phyloP scores from a whole-genome alignment of 1,284 basidiomycete species.

The Cryptococcus sp. region DNA sequence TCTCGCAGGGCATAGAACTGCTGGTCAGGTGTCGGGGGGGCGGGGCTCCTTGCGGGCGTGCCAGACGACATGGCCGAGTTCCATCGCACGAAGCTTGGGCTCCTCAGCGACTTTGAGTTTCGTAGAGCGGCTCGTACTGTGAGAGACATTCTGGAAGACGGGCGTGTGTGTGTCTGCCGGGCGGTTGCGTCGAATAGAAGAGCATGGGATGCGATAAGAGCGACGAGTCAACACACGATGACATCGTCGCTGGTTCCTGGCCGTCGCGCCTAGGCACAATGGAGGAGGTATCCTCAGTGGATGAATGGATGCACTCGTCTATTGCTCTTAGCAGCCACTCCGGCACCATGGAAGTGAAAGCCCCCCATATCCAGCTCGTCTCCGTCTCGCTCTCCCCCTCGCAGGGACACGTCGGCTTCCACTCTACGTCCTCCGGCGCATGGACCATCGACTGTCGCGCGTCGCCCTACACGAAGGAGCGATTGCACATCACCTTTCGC shows the following conservation, averaged over 20 bases:
- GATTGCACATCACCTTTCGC: neutral
- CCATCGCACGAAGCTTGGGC: no score
- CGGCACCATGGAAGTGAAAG: neutral
- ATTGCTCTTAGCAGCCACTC: neutral
- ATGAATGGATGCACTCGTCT: no score
- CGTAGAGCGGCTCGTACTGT: neutral
- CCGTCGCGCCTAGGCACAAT: no score
- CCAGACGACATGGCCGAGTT: no score
- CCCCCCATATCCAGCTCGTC: neutral
- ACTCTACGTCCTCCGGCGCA: neutral
- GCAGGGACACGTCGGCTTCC: neutral
- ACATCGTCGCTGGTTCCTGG: no score
- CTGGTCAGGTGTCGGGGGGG: constrained; percentile 25
- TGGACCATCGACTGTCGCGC: neutral
- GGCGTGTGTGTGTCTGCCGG: neutral
- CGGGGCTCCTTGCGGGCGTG: no score
- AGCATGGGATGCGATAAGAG: no score
- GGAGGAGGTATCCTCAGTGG: no score
- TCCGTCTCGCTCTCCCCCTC: neutral
- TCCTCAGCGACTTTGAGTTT: no score
- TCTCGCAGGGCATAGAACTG: constrained; percentile 40
- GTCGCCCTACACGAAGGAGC: neutral
- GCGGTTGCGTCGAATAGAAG: no score
- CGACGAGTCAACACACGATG: no score
- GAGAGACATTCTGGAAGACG: neutral